These are phyloP conservation scores for Syzygium oleosum DNA, from an alignment of 345 rosid species.

Conservation along the genomic window DNA sequence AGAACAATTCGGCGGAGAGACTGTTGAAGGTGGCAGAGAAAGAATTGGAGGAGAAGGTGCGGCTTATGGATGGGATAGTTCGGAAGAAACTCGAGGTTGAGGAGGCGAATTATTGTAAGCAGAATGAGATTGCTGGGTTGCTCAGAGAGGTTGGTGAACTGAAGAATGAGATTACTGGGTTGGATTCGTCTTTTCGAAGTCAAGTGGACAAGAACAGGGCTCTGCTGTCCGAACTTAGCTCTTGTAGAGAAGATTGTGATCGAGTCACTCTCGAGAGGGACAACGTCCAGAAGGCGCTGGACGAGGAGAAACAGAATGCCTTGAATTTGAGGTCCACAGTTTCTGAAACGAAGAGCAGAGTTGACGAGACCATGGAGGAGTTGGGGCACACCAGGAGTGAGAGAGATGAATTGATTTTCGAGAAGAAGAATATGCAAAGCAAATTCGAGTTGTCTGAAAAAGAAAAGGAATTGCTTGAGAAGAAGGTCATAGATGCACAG, in stretches of 20 bases:
- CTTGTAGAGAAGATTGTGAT: conserved; percentile 15
- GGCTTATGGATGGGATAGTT: conserved; percentile 18
- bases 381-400: conserved; percentile 18
- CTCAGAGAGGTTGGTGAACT: conserved; percentile 24
- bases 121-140: conserved; percentile 34
- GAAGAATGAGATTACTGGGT: conserved; percentile 9
- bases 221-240: conserved; percentile 17
- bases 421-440: conserved; percentile 23
- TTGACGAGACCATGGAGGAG: conserved; percentile 21
- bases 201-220: conserved; percentile 23
- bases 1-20: conserved; percentile 13
- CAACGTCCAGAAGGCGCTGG: conserved; percentile 21
- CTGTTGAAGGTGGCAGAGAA: conserved; percentile 6
- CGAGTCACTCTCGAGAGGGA: conserved; percentile 31
- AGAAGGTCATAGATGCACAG: conserved; percentile 30
- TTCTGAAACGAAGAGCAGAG: conserved; percentile 30
- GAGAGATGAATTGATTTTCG: conserved; percentile 14
- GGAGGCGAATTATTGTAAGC: conserved; percentile 18
- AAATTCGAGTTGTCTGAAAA: conserved; percentile 14
- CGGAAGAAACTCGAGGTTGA: conserved; percentile 39
- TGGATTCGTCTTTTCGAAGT: conserved; percentile 17
- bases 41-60: conserved; percentile 23
- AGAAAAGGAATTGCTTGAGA: conserved; percentile 33
- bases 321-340: conserved; percentile 19
- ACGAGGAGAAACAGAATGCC: conserved; percentile 32